Evolutionary conservation across 176 grass and related monocot species (phyloP).

Genomic region (Rhynchospora pubera): DNA sequence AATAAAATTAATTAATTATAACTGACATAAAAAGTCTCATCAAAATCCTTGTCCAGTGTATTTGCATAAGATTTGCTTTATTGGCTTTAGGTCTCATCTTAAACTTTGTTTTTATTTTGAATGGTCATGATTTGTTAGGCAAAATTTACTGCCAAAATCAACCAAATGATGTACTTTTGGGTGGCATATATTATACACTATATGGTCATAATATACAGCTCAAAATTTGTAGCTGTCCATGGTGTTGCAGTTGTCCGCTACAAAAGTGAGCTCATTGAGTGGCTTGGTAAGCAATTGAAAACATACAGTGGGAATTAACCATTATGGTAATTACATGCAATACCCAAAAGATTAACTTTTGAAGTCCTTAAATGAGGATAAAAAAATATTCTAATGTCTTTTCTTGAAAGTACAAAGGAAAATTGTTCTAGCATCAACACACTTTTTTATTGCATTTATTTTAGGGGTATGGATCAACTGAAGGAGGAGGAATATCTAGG

Average conservation of each 20-base stretch:
- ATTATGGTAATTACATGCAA: no score
- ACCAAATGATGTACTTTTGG: no score
- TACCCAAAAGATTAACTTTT: no score
- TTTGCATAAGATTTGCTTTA: background rate
- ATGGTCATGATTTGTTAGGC: no score
- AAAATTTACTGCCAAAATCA: no score
- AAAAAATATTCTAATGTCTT: background rate
- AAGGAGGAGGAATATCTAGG: conserved; percentile 43
- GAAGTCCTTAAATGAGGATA: background rate
- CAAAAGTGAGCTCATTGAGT: background rate
- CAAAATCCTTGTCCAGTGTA: background rate
- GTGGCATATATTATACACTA: background rate
- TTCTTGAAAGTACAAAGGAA: background rate
- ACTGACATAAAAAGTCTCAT: background rate
- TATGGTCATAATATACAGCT: background rate
- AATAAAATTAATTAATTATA: no score
- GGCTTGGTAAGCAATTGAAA: background rate
- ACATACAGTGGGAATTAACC: background rate
- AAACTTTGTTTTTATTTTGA: no score
- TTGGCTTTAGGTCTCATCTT: background rate
- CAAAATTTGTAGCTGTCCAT: background rate
- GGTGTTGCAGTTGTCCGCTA: background rate
- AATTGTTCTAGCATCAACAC: background rate
- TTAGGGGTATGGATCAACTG: conserved; percentile 63
- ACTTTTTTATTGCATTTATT: background rate